phyloP scores from a whole-genome alignment of 2,329 filamentous ascomycete species.

The Epichloe brachyelytri region DNA sequence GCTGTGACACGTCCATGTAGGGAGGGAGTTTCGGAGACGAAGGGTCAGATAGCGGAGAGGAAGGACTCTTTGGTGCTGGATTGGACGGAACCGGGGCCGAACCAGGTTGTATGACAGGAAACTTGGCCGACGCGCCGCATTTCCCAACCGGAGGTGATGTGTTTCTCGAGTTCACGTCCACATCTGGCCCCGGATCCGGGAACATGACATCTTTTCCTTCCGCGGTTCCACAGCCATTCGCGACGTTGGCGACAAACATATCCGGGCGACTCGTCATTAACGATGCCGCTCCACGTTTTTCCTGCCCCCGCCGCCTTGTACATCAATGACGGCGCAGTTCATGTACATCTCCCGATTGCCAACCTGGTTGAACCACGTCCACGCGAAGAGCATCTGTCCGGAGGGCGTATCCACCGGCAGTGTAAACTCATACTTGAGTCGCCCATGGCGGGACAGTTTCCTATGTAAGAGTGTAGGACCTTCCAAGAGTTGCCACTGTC shows the following conservation, averaged over 20 bases:
- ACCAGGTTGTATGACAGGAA: not conserved
- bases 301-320: slow-evolving; percentile 23
- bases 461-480: slow-evolving; percentile 29
- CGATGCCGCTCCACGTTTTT: slow-evolving; percentile 14
- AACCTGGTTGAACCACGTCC: slow-evolving; percentile 51
- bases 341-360: slow-evolving; percentile 60
- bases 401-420: slow-evolving; percentile 38
- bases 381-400: slow-evolving; percentile 41
- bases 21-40: not conserved
- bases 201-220: slow-evolving; percentile 45
- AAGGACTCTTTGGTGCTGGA: not conserved
- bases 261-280: slow-evolving; percentile 40
- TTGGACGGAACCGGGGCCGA: not conserved
- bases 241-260: slow-evolving; percentile 56
- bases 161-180: slow-evolving; percentile 11
- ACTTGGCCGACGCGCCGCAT: not conserved
- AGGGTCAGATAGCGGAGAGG: not conserved
- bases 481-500: slow-evolving; percentile 45
- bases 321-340: slow-evolving; percentile 49
- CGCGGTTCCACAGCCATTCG: slow-evolving; percentile 40
- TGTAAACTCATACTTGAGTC: slow-evolving; percentile 29
- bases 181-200: slow-evolving; percentile 47
- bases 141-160: not conserved
- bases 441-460: slow-evolving; percentile 19
- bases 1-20: not conserved